Evolutionary conservation across 2,329 filamentous ascomycete species (phyloP).

Genomic region (Cercospora nicotianae): DNA sequence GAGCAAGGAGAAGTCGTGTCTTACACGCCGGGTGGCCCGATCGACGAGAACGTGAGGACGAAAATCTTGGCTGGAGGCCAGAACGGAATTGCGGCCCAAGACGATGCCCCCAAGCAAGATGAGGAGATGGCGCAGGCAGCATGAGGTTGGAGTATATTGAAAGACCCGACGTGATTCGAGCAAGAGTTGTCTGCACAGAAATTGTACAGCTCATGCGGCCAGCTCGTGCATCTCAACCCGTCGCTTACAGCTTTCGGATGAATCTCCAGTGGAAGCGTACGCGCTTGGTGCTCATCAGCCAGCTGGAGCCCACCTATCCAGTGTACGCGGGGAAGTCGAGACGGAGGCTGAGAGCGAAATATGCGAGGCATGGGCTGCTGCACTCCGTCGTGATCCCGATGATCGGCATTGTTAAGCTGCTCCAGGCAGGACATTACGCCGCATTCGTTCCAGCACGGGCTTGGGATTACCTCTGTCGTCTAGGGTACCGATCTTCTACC

Average conservation of each 20-base stretch:
- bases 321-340: not conserved
- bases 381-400: not conserved
- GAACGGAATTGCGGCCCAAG: slow-evolving; percentile 16
- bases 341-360: not conserved
- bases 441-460: not conserved
- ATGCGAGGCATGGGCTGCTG: not conserved
- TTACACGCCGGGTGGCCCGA: slow-evolving; percentile 35
- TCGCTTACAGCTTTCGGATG: not conserved
- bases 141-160: slow-evolving; percentile 4
- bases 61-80: slow-evolving; percentile 38
- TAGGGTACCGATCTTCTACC: not conserved
- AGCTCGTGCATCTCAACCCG: not conserved
- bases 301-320: not conserved
- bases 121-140: slow-evolving; percentile 19
- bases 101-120: slow-evolving; percentile 8
- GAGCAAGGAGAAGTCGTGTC: slow-evolving; percentile 80
- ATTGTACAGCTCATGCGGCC: not conserved
- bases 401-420: not conserved
- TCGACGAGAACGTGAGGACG: slow-evolving; percentile 36
- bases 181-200: not conserved
- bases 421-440: not conserved
- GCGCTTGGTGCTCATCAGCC: not conserved
- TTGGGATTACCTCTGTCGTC: not conserved
- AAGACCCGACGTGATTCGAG: not conserved
- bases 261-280: not conserved